Evolutionary conservation across 805 yeast species (phyloP), one percentile per base, ranked within the genome.

Genomic region (Teunomyces kruisii): DNA sequence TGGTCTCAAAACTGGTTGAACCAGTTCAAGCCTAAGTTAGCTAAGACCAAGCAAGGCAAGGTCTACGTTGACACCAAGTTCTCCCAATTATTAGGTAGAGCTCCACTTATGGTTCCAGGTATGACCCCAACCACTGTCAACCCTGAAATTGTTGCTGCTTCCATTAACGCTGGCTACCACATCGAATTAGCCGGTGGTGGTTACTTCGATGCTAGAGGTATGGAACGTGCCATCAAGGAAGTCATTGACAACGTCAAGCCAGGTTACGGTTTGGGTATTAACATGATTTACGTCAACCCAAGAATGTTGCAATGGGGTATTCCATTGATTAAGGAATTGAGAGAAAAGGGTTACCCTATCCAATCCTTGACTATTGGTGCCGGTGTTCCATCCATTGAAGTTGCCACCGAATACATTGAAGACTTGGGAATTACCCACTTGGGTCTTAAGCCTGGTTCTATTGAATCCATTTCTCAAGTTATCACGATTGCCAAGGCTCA

Each of bases 141-240:
- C 55, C 94, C 98, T 39, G 91, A 88, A 51, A 91, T 94, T 59
- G 95, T 94, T 47, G 86, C 96, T 50, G 96, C 96, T 27, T 85
- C 97, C 24, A 79, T 91, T 62, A 90, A 91, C 64, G 90, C 98
- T 41, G 99, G 99, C 51, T 94, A 91, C 74, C 96, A 89, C 64
- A 89, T 92, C 60, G 99, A 94, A 75, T 79, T 94, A 61, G 99
- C 96, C 40, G 99, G 99, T 69, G 99, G 99, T 78, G 99, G 98
- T 61, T 94, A 94, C 72, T 94, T 92, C 70, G 67, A 75, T 47
- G 84, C 95, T 51, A 66, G 64, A 8, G 75, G 75, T 59, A 83
- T 94, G 84, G 81, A 85, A 44, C 64, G 62, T 22, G 97, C 97
- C 33, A 75, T 94, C 56, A 79, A 85, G 58, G 70, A 81, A 56